Base-by-base conservation (phyloP, 768 basidiomycete genomes). In the Lyophyllum shimeji region DNA sequence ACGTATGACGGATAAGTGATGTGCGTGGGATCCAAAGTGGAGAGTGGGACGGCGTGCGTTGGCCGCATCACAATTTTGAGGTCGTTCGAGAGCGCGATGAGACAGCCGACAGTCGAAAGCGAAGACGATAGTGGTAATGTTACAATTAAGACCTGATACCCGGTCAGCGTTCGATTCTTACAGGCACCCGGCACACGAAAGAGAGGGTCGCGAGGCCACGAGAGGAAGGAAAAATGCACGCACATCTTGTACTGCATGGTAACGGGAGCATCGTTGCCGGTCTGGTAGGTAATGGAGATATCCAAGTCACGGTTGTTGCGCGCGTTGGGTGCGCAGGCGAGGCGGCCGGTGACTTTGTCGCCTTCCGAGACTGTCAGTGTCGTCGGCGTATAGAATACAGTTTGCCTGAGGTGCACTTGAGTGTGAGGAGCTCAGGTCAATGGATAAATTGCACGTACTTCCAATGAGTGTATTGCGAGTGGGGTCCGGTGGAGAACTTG, bases 281-380 rank as follows among this genome's bases (percentile, higher is more conserved):
- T 67, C 65, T 83, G 76, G 76, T 95, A 97, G 52, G 82, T 74
- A 64, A 98, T 82, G 21, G 71, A 71, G 70, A 99, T 98, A 70
- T 98, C 97, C 44, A 99, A 80, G 67, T 99, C 97, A 45, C 97
- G 89, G 70, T 91, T 91, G 76, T 99, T 99, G 62, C 90, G 84
- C 45, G 81, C 79, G 72, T 99, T 99, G 20, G 97, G 97, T 3
- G 87, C 83, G 68, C 95, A 96, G 17, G 80, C 69, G 40, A 99
- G 70, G 39, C 59, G 72, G 43, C 97, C 97, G 18, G 70, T 72
- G 69, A 99, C 85, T 48, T 75, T 72, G 68, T 98, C 86, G 52
- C 86, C 89, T 61, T 85, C 75, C 48, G 75, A 78, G 31, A 94
- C 74, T 7, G 85, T 86, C 53, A 91, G 67, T 24, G 91, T 90